Evolutionary conservation across 306 rosid species (phyloP), one percentile per base, ranked within the genome.

Genomic region (Trichosanthes cucumerina): DNA sequence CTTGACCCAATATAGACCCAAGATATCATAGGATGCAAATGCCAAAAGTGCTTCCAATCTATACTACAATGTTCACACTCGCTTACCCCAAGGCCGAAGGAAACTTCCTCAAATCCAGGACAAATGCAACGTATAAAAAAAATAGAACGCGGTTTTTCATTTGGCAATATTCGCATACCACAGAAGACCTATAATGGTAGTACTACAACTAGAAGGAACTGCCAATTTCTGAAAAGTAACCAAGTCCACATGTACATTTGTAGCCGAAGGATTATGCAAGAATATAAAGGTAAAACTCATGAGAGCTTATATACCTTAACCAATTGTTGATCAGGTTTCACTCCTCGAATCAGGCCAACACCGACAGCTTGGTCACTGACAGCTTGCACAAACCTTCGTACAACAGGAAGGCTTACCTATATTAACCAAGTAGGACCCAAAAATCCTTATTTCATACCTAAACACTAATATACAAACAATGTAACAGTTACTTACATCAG

Each of bases 341-440:
- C 97, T 21, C 99, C 97, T 57, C 93, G 90, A 85, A 86, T 88
- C 78, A 95, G 75, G 28, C 93, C 99, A 49, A 91, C 91, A 78
- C 99, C 99, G 50, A 92, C 98, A 83, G 93, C 99, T 86, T 92
- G 91, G 68, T 95, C 98, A 52, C 85, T 91, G 36, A 95, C 97
- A 23, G 87, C 85, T 88, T 95, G 98, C 82, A 95, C 97, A 87
- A 95, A 95, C 83, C 97, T 90, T 85, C 98, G 87, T 1, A 95
- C 99, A 82, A 95, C 98, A 87, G 99, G 97, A 90, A 95, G 99
- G 82, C 99, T 95, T 49, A 92, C 98, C 97, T 94, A 88, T 87
- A 88, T 84, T 74, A 85, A 81, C 52, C 83, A 38, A 87, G 78
- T 15, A 84, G 26, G 12, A 81, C 15, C 79, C 38, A 80, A 70